Evolutionary conservation across 2,329 filamentous ascomycete species (phyloP).

Genomic region (Aureobasidium namibiae): DNA sequence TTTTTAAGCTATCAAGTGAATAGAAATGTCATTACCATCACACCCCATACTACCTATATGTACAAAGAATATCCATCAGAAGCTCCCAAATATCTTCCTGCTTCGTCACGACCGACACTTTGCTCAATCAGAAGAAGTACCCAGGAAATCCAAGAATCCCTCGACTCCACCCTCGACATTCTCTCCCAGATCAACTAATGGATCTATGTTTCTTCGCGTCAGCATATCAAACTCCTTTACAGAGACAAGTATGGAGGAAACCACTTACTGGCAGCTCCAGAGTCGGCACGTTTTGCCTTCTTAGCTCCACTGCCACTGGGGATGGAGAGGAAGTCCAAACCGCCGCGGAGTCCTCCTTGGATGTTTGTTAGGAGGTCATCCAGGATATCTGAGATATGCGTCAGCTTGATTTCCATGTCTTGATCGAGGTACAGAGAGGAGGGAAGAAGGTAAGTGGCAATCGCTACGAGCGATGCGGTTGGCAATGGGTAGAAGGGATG

Average conservation of each 20-base stretch:
- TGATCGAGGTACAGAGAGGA: too few relatives aligned
- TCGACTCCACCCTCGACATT: neutral
- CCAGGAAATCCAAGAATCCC: neutral
- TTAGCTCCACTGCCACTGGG: neutral
- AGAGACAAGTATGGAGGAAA: neutral
- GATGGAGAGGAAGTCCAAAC: neutral
- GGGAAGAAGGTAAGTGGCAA: too few relatives aligned
- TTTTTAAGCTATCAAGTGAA: too few relatives aligned
- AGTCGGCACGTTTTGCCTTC: neutral
- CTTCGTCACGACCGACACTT: neutral
- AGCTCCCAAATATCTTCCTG: too few relatives aligned
- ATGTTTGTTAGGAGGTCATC: conserved; percentile 1
- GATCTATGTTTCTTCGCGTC: neutral
- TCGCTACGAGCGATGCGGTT: neutral
- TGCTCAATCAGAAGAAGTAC: neutral
- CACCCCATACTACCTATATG: neutral
- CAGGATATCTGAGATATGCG: neutral
- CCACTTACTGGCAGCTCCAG: neutral
- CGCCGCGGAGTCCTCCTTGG: neutral
- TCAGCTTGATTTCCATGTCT: neutral
- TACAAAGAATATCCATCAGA: neutral
- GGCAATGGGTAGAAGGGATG: neutral
- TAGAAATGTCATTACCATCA: neutral
- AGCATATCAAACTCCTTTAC: neutral
- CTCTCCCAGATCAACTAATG: neutral